Evolutionary conservation across 805 yeast species (phyloP).

Genomic region (Kluyveromyces dobzhanskii): DNA sequence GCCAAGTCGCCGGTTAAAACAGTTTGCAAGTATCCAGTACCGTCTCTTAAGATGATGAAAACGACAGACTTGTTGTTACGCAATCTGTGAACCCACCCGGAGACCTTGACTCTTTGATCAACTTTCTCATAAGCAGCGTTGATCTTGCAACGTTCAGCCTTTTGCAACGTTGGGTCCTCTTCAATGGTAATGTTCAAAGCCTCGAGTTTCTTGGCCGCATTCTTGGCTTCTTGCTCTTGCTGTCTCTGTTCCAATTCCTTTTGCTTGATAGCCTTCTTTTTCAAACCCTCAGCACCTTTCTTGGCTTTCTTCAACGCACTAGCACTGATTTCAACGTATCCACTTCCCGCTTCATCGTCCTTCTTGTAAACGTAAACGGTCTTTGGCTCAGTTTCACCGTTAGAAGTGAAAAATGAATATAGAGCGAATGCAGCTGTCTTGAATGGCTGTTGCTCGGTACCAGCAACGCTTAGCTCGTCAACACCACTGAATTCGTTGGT

Average conservation of each 20-base stretch:
- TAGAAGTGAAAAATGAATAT: conserved; percentile 33
- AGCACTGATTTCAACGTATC: conserved; percentile 71
- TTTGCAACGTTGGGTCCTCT: conserved; percentile 68
- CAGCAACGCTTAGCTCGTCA: conserved; percentile 51
- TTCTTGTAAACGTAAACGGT: conserved; percentile 52
- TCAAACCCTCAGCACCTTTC: conserved; percentile 88
- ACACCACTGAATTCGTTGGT: conserved; percentile 68
- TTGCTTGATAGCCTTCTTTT: conserved; percentile 54
- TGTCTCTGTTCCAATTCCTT: conserved; percentile 43
- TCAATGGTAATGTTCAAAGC: conserved; percentile 65
- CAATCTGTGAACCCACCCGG: conserved; percentile 96
- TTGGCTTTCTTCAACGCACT: conserved; percentile 93
- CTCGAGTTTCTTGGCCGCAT: conserved; percentile 66
- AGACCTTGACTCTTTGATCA: conserved; percentile 65
- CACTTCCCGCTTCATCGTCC: conserved; percentile 30
- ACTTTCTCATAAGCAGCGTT: conserved; percentile 43
- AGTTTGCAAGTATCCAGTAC: conserved; percentile 83
- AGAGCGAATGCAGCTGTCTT: conserved; percentile 80
- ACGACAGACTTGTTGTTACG: conserved; percentile 88
- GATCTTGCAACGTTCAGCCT: conserved; percentile 62
- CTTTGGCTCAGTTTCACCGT: conserved; percentile 35
- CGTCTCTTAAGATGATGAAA: conserved; percentile 89
- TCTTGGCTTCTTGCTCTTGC: conserved; percentile 55
- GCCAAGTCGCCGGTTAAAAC: conserved; percentile 89
- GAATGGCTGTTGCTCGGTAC: conserved; percentile 64